A percentile compares a stretch with the other conserved stretches of the same genome.
phyloP scores from a whole-genome alignment of 352 stramenopile genomes.

The Nothophytophthora sp. region DNA sequence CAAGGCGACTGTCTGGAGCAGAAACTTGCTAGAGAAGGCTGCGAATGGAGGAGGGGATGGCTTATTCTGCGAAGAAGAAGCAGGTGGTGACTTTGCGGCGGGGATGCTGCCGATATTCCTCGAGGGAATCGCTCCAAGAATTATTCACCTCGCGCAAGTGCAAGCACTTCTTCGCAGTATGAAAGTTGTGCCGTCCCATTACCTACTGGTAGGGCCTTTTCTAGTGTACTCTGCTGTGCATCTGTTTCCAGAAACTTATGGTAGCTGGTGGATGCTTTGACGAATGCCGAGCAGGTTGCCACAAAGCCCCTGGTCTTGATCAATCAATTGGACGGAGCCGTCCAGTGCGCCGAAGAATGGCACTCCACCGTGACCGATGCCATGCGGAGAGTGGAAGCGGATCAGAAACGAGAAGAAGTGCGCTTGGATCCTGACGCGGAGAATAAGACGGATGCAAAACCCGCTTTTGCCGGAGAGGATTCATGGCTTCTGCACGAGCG shows the following conservation, averaged over 20 bases:
- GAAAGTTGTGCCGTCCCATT: conserved; percentile 19
- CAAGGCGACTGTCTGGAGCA: conserved; percentile 42
- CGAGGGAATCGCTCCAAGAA: conserved; percentile 9
- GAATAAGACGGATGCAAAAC: background rate
- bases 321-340: conserved; percentile 10
- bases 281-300: conserved; percentile 9
- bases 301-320: conserved; percentile 15
- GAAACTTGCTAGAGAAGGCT: conserved; percentile 27
- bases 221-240: too few relatives aligned
- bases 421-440: background rate
- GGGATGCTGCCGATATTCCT: conserved; percentile 46
- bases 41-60: conserved; percentile 26
- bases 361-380: conserved; percentile 8
- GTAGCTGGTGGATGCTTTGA: too few relatives aligned
- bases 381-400: background rate
- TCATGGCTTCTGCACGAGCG: background rate
- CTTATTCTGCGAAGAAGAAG: conserved; percentile 25
- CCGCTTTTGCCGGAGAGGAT: conserved; percentile 1
- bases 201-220: conserved; percentile 19
- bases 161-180: conserved; percentile 41
- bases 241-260: too few relatives aligned
- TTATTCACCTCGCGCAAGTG: conserved; percentile 38
- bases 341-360: conserved; percentile 21
- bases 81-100: conserved; percentile 4
- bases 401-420: background rate